Evolutionary conservation across 2,329 filamentous ascomycete genomes (phyloP).

Genomic region (Paecilomyces fulvus): DNA sequence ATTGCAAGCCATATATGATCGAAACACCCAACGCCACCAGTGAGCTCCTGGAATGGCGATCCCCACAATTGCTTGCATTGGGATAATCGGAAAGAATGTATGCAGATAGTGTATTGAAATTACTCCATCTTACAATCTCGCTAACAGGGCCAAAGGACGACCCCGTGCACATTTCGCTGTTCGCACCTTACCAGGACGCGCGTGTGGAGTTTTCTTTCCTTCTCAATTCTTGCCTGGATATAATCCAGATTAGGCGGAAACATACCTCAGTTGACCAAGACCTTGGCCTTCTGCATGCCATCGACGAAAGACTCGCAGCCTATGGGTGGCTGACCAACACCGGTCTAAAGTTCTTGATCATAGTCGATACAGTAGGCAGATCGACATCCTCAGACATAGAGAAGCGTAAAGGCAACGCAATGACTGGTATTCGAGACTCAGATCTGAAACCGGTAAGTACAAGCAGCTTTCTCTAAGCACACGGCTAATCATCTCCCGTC

Average conservation of each 20-base stretch:
- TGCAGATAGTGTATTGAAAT: slow-evolving; percentile 18
- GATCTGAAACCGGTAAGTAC: slow-evolving; percentile 69
- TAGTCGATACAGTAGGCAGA: slow-evolving; percentile 82
- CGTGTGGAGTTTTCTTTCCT: slow-evolving; percentile 82
- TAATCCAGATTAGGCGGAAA: slow-evolving; percentile 79
- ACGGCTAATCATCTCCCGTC: background rate
- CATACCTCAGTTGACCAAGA: slow-evolving; percentile 70
- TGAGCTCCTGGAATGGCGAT: slow-evolving; percentile 32
- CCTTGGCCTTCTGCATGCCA: slow-evolving; percentile 80
- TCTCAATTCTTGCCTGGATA: slow-evolving; percentile 82
- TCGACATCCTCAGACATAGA: slow-evolving; percentile 30
- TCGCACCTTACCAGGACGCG: slow-evolving; percentile 61
- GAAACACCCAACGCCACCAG: background rate
- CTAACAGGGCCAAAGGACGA: slow-evolving; percentile 61
- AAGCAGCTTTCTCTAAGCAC: background rate
- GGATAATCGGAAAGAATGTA: slow-evolving; percentile 89
- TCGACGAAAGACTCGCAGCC: slow-evolving; percentile 85
- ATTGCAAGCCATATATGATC: background rate
- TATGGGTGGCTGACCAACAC: slow-evolving; percentile 98
- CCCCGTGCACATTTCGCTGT: slow-evolving; percentile 85
- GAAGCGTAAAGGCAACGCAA: slow-evolving; percentile 28
- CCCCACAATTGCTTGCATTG: slow-evolving; percentile 84
- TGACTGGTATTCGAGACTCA: slow-evolving; percentile 68
- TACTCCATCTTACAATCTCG: background rate
- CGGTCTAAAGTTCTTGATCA: slow-evolving; percentile 78